phyloP scores from a whole-genome alignment of 495 filamentous ascomycete species.

The Lentithecium fluviatile region DNA sequence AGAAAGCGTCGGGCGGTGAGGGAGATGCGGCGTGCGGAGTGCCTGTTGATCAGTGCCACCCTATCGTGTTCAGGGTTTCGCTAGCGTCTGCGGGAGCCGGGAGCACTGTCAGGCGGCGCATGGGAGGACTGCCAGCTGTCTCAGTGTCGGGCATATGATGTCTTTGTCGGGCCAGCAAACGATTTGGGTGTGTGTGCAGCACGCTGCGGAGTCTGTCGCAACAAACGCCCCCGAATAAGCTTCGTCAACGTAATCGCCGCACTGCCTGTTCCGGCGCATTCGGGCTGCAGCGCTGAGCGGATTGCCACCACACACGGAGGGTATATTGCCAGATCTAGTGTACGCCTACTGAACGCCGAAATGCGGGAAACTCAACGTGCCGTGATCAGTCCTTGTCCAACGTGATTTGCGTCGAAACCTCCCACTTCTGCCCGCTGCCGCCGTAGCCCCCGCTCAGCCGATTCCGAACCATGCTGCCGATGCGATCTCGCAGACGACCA shows the following conservation, averaged over 20 bases:
- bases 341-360: no score
- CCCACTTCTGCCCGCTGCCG: constrained; percentile 78
- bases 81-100: neutral
- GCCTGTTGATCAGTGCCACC: constrained; percentile 22
- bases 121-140: neutral
- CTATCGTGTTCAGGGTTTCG: neutral
- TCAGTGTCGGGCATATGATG: neutral
- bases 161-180: neutral
- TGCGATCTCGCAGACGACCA: constrained; percentile 65
- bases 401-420: constrained; percentile 58
- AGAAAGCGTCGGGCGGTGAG: constrained; percentile 16
- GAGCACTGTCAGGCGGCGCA: neutral
- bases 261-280: no score
- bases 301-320: neutral
- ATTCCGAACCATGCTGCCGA: constrained; percentile 78
- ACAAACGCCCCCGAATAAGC: neutral
- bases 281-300: neutral
- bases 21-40: constrained; percentile 2
- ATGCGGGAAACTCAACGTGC: no score
- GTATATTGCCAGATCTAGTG: neutral
- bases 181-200: neutral
- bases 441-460: constrained; percentile 83
- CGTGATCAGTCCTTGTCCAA: constrained; percentile 41
- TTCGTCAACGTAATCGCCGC: neutral
- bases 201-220: neutral